Base-by-base conservation (phyloP, 257 asterid species). In the Nicotiana obtusifolia region DNA sequence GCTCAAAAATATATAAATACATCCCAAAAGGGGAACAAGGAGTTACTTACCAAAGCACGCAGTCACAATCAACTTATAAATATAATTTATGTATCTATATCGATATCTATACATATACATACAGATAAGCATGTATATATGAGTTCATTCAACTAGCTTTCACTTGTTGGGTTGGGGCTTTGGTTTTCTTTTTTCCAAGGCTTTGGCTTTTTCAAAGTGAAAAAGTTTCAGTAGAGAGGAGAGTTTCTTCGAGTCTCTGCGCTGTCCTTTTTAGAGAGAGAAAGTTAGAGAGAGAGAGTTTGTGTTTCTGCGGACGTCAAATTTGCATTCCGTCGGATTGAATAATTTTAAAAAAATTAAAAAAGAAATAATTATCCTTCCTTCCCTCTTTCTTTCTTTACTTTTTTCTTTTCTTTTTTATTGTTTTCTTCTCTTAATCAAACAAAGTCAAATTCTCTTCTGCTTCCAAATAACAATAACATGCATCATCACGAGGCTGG, bases 301-400 rank as follows among this genome's bases (percentile, higher is more conserved):
- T 11, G 47, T 11, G 86, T 81, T 83, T 82, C 83, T 82, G 88
- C 89, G 89, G 91, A 88, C 91, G 89, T 86, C 91, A 88, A 88
- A 88, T 44, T 82, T 77, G 81, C 67, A 86, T 84, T 88, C 77
- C 64, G 83, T 84, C 81, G 35, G 88, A 86, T 84, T 84, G 87
- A 83, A 84, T 84, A 84, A 61, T 83, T 73, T 1, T 26, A 26
- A 26, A 26, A 26, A 26, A 26, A 26, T 1, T 26, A 1, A 26
- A 26, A 26, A 26, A 26, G 28, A 26, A 26, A 26, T 26, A 26
- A 60, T 53, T 84, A 57, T 84, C 83, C 26, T 83, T 78, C 52
- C 75, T 85, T 86, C 91, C 77, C 84, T 88, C 85, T 76, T 68
- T 79, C 73, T 82, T 65, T 81, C 49, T 66, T 15, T 13, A 24